Evolutionary conservation across 306 rosid species (phyloP).

Genomic region (Lathyrus sativus): DNA sequence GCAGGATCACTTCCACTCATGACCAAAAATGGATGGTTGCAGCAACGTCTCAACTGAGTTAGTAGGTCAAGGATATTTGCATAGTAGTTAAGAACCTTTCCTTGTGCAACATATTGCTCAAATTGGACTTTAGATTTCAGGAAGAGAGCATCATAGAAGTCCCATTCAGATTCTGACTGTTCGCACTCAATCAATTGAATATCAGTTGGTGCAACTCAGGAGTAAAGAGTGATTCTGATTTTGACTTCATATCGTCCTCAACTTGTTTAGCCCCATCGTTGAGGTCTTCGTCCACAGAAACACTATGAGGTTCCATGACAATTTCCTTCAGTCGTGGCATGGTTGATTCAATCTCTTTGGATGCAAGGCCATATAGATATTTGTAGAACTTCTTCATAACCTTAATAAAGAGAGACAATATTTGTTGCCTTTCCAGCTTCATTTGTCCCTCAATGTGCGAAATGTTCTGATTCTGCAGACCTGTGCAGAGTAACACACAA

Average conservation of each 20-base stretch:
- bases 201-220: conserved; percentile 58
- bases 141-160: no score
- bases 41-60: no score
- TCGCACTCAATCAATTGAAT: conserved; percentile 60
- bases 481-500: conserved; percentile 88
- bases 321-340: conserved; percentile 72
- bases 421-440: conserved; percentile 73
- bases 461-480: conserved; percentile 71
- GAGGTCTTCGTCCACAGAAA: conserved; percentile 84
- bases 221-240: conserved; percentile 46
- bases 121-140: no score
- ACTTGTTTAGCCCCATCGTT: conserved; percentile 74
- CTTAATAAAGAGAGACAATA: conserved; percentile 81
- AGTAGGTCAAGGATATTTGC: no score
- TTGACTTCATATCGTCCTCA: conserved; percentile 64
- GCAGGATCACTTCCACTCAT: no score
- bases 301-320: conserved; percentile 70
- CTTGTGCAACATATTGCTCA: no score
- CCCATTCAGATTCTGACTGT: no score
- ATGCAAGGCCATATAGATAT: conserved; percentile 57
- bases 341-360: conserved; percentile 75
- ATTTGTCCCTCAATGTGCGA: conserved; percentile 74
- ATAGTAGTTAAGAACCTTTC: no score
- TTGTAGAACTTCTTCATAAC: conserved; percentile 76
- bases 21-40: no score